Base-by-base conservation (phyloP, 73 alveolate species). In the Blepharisma japonicum region DNA sequence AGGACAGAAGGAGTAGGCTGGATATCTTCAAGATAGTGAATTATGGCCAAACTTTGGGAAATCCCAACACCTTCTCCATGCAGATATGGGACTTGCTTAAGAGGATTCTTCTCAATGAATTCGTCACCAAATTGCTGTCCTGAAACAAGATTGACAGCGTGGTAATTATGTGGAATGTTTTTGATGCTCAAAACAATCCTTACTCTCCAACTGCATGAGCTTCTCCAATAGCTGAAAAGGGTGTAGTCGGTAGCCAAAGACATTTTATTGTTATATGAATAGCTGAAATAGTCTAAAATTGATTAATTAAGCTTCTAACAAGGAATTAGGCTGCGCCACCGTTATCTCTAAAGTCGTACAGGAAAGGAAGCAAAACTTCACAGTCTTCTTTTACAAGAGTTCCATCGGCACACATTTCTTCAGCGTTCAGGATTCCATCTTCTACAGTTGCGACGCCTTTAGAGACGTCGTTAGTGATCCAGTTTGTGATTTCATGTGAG, bases 171-270 rank as follows among this genome's bases (percentile, higher is more conserved):
- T 6, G 72, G 78, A 45, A 89, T 78, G 4, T 84, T 84, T 70
- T 89, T 89, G n/a, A 77, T 53, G 77, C 55, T 71, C 6, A 89
- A 87, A 7, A 85, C 96, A 9, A 77, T 77, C 6, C 96, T 42
- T 55, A 89, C 96, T 67, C 95, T 71, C 85, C 86, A 85, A 7
- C 89, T 61, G 80, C 84, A 56, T 23, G 89, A 50, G 27, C 92
- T 84, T 71, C 90, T 80, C 87, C 84, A 89, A 83, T 74, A 89
- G 9, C 83, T 53, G 68, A 81, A 85, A 42, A 89, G 84, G 9
- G 55, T 71, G 25, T 45, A 56, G 18, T 68, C 79, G 18, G 68
- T 6, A 18, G 51, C 4, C 21, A 70, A 78, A 6, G 55, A 55
- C 39, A 38, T 66, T 71, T 83, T 77, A 83, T 55, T 68, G 7